A percentile compares a stretch with the other conserved stretches of the same genome.
phyloP scores from a whole-genome alignment of 306 rosid species.

The Cercis canadensis region DNA sequence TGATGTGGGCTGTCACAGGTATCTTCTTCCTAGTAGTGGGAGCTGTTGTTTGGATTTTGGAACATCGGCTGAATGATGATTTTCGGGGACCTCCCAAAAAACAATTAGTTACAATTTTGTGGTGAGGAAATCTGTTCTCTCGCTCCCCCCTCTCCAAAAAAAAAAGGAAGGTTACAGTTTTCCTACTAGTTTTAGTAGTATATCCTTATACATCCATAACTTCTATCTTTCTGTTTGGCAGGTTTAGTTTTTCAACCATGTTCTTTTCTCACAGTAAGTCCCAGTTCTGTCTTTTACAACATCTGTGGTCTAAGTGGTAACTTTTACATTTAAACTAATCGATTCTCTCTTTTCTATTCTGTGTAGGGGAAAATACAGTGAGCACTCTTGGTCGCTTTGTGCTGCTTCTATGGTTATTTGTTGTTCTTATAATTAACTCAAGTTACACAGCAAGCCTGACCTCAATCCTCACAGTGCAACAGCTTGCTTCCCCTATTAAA shows the following conservation, averaged over 20 bases:
- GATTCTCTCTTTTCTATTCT: conserved; percentile 28
- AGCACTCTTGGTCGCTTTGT: conserved; percentile 96
- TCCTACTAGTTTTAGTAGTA: neutral
- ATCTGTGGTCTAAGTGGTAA: conserved; percentile 16
- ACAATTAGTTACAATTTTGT: conserved; percentile 73
- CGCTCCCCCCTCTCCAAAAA: neutral
- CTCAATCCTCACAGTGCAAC: conserved; percentile 93
- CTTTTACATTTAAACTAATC: conserved; percentile 12
- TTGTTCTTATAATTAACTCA: conserved; percentile 88
- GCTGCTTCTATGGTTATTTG: conserved; percentile 88
- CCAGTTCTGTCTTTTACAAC: conserved; percentile 19
- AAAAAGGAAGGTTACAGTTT: neutral
- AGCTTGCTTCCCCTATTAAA: conserved; percentile 80
- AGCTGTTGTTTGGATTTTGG: conserved; percentile 90
- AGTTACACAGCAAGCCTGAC: conserved; percentile 98
- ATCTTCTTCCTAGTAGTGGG: conserved; percentile 73
- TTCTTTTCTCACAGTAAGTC: conserved; percentile 94
- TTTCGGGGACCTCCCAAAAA: conserved; percentile 95
- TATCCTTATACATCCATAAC: conserved; percentile 27
- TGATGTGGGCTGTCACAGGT: conserved; percentile 85
- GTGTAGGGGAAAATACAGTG: conserved; percentile 84
- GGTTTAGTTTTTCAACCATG: conserved; percentile 87
- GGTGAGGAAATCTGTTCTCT: conserved; percentile 49
- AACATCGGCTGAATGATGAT: conserved; percentile 88
- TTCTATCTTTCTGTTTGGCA: conserved; percentile 40